Conservation (phyloP, 108 stramenopile genomes). For the Stephanodiscus triporus region DNA sequence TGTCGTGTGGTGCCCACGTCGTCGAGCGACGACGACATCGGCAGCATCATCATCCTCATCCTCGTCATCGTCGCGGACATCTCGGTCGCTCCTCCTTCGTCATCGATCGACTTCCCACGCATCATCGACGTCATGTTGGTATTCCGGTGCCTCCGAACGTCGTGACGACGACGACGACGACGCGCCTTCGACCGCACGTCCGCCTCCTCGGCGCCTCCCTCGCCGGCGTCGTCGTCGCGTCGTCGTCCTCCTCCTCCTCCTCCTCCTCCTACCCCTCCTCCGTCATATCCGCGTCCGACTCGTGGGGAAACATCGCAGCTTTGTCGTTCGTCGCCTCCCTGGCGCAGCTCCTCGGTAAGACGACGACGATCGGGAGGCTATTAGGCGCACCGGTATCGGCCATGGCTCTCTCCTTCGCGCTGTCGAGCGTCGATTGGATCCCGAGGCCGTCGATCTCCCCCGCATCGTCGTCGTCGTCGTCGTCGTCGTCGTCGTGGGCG, state of each 20-base stretch:
- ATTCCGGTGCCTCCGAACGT: too few species aligned
- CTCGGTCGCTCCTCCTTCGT: background rate
- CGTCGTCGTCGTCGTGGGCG: background rate
- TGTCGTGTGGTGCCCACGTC: background rate
- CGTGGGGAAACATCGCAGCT: constrained; percentile 74
- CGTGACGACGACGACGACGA: too few species aligned
- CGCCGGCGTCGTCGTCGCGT: background rate
- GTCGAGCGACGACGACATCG: background rate
- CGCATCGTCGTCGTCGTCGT: background rate
- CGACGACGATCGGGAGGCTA: constrained; percentile 60
- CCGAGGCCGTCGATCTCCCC: background rate
- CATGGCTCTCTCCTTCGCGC: constrained; percentile 76
- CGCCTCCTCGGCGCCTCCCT: background rate
- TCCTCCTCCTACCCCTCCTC: constrained; percentile 1
- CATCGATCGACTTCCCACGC: background rate
- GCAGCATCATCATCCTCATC: too few species aligned
- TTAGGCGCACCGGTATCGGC: constrained; percentile 82
- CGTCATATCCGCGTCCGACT: constrained; percentile 48
- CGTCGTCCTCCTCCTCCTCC: background rate
- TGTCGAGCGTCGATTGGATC: constrained; percentile 63
- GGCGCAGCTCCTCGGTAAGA: constrained; percentile 62
- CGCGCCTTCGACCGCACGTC: too few species aligned
- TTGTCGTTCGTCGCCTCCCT: constrained; percentile 52
- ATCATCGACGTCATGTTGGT: too few species aligned
- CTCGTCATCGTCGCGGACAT: too few species aligned